Evolutionary conservation across 78 protist species (phyloP).

Genomic region (Mantamonas sphyraenae): DNA sequence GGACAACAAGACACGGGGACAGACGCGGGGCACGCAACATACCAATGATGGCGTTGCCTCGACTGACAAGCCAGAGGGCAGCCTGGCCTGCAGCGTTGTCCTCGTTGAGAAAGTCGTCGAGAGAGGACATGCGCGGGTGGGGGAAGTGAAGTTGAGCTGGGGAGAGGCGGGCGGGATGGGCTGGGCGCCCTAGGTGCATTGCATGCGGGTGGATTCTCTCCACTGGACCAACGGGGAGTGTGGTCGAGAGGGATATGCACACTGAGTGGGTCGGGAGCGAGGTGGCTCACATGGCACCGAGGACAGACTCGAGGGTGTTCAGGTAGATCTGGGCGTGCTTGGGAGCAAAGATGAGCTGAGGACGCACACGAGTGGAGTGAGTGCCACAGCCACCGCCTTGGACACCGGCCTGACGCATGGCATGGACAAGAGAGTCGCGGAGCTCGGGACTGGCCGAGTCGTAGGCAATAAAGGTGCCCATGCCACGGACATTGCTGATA

Average conservation of each 20-base stretch:
- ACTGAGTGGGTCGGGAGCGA: no score
- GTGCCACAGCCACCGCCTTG: constrained; percentile 61
- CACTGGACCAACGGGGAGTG: no score
- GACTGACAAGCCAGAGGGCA: constrained; percentile 10
- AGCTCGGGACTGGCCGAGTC: constrained; percentile 39
- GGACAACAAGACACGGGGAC: no score
- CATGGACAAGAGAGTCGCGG: constrained; percentile 36
- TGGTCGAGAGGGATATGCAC: no score
- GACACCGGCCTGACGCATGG: constrained; percentile 32
- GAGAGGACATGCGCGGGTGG: no score
- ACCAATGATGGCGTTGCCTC: constrained; percentile 25
- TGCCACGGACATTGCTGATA: constrained; percentile 56
- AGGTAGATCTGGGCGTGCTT: constrained; percentile 50
- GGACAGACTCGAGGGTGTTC: no score
- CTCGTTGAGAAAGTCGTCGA: constrained; percentile 1
- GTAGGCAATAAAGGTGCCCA: constrained; percentile 62
- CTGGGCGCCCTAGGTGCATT: no score
- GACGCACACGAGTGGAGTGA: constrained; percentile 53
- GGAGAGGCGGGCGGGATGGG: no score
- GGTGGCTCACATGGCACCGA: no score
- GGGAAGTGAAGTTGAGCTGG: no score
- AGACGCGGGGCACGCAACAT: no score
- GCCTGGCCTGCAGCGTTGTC: constrained; percentile 15
- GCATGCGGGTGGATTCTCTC: no score
- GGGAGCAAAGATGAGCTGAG: constrained; percentile 45